These are phyloP conservation scores for Nitzschia sp. DNA, from an alignment of 108 stramenopile species.

Conservation along the genomic window DNA sequence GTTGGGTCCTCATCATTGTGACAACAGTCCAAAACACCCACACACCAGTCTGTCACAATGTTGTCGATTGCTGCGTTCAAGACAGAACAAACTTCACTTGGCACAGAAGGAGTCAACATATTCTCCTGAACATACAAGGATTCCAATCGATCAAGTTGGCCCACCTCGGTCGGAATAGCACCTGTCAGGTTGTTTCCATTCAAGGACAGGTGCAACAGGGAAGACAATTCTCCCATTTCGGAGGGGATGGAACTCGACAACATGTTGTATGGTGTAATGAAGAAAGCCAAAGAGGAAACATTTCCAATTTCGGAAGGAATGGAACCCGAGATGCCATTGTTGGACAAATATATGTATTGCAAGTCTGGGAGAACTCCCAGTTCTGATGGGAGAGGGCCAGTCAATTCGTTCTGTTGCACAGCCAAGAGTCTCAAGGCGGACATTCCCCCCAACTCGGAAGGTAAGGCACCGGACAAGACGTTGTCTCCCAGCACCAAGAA, in stretches of 20 bases:
- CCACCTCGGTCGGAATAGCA: constrained; percentile 36
- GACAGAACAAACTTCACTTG: constrained; percentile 17
- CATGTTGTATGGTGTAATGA: constrained; percentile 8
- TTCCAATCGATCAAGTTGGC: background rate
- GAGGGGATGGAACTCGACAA: constrained; percentile 1
- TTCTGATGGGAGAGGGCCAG: constrained; percentile 38
- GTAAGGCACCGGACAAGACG: constrained; percentile 19
- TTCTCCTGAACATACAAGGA: constrained; percentile 24
- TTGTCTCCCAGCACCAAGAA: constrained; percentile 19
- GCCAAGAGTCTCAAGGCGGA: constrained; percentile 4
- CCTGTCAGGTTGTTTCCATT: constrained; percentile 52
- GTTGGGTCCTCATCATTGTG: too few relatives aligned
- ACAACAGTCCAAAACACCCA: too few relatives aligned
- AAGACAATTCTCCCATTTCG: constrained; percentile 6
- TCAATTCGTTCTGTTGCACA: background rate
- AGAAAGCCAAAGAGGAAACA: constrained; percentile 29
- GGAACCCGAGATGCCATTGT: constrained; percentile 11
- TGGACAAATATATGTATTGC: constrained; percentile 1
- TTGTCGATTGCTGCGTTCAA: constrained; percentile 4
- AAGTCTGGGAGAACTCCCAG: constrained; percentile 24
- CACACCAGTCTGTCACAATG: too few relatives aligned
- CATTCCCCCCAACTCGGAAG: constrained; percentile 16
- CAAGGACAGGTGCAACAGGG: constrained; percentile 18
- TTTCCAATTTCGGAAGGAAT: constrained; percentile 6
- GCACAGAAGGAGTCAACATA: constrained; percentile 40